Evolutionary conservation across 345 rosid genomes (phyloP).

Genomic region (Lumnitzera littorea): DNA sequence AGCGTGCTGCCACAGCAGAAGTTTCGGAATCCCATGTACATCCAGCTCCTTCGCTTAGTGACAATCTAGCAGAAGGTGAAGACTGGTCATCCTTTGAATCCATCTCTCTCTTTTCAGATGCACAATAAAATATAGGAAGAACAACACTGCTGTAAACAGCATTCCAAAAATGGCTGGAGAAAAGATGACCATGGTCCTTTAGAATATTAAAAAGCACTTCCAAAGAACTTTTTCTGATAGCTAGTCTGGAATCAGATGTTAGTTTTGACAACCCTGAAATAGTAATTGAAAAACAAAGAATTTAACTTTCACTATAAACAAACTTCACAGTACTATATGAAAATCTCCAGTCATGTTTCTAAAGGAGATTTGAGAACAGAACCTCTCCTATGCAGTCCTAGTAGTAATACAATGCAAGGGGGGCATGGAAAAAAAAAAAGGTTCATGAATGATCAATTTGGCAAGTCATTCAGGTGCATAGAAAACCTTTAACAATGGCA

Average conservation of each 20-base stretch:
- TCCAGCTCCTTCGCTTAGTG: slow-evolving; percentile 30
- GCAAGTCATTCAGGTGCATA: too few species aligned
- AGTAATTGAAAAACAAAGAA: background rate
- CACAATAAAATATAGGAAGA: slow-evolving; percentile 53
- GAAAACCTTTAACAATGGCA: too few species aligned
- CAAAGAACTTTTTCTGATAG: slow-evolving; percentile 80
- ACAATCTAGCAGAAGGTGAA: slow-evolving; percentile 29
- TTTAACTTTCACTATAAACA: too few species aligned
- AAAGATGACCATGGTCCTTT: slow-evolving; percentile 93
- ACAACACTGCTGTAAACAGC: slow-evolving; percentile 52
- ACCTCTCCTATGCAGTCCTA: too few species aligned
- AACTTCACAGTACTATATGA: too few species aligned
- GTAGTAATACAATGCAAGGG: too few species aligned
- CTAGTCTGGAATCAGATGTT: slow-evolving; percentile 74
- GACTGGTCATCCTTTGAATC: slow-evolving; percentile 32
- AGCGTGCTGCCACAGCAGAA: slow-evolving; percentile 55
- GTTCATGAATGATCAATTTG: too few species aligned
- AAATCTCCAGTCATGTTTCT: too few species aligned
- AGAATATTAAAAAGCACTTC: slow-evolving; percentile 91
- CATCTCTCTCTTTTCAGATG: slow-evolving; percentile 34
- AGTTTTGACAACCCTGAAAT: slow-evolving; percentile 79
- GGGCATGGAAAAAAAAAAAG: too few species aligned
- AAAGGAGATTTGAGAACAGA: too few species aligned
- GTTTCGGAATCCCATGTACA: slow-evolving; percentile 77
- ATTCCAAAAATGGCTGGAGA: slow-evolving; percentile 67